Percentiles rank a stretch among this genome's conserved stretches.
phyloP scores from a whole-genome alignment of 176 grass and related monocot species.

The Chloris gayana region DNA sequence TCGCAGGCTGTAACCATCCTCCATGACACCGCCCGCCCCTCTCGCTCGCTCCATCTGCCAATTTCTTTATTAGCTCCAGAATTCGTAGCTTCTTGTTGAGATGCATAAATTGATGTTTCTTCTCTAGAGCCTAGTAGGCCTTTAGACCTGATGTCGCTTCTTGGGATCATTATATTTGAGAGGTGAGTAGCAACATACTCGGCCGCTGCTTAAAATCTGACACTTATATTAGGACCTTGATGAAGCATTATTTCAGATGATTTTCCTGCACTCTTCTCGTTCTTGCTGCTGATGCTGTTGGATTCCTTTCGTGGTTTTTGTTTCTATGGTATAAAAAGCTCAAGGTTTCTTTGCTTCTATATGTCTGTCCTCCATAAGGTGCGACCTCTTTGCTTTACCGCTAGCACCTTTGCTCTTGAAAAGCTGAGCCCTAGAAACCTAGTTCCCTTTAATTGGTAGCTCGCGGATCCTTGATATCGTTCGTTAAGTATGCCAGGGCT shows the following conservation, averaged over 20 bases:
- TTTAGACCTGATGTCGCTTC: conserved; percentile 39
- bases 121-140: conserved; percentile 53
- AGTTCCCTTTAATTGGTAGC: conserved; percentile 52
- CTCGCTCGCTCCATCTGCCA: conserved; percentile 43
- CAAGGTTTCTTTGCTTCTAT: conserved; percentile 18
- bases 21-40: conserved; percentile 32
- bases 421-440: conserved; percentile 72
- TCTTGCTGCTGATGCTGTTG: not conserved
- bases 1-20: conserved; percentile 42
- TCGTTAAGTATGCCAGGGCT: conserved; percentile 27
- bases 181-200: conserved; percentile 40
- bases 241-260: conserved; percentile 30
- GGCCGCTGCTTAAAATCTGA: conserved; percentile 40
- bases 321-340: not conserved
- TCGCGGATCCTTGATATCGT: conserved; percentile 46
- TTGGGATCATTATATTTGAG: conserved; percentile 40
- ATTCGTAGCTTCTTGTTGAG: conserved; percentile 23
- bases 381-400: conserved; percentile 52
- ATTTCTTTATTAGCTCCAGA: conserved; percentile 43
- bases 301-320: not conserved
- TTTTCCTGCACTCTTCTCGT: conserved; percentile 36
- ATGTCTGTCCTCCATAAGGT: conserved; percentile 40
- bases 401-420: conserved; percentile 53
- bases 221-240: conserved; percentile 38
- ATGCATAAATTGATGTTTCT: conserved; percentile 66